These are phyloP conservation scores for Daldinia sp. DNA, from an alignment of 2,329 filamentous ascomycete species.

Conservation along the genomic window DNA sequence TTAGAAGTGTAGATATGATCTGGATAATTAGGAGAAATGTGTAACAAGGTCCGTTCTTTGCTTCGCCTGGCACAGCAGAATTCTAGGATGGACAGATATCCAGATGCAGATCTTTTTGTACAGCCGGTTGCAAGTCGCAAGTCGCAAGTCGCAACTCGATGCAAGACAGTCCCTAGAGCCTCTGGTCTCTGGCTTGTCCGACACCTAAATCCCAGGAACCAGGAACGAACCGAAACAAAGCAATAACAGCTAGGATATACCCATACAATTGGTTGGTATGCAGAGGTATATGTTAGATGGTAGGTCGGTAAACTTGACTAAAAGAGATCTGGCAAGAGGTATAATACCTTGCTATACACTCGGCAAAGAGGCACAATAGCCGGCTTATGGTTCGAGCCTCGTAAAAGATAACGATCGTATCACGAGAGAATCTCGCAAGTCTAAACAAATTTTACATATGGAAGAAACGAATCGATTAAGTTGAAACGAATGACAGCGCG, in stretches of 20 bases:
- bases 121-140: slow-evolving; percentile 35
- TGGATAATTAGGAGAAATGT: slow-evolving; percentile 29
- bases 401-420: slow-evolving; percentile 1
- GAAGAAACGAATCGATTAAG: slow-evolving; percentile 17
- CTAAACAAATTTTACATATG: slow-evolving; percentile 19
- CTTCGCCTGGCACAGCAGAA: slow-evolving; percentile 28
- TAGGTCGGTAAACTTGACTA: slow-evolving; percentile 8
- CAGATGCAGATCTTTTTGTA: slow-evolving; percentile 43
- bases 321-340: slow-evolving; percentile 14
- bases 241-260: slow-evolving; percentile 19
- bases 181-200: slow-evolving; percentile 26
- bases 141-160: slow-evolving; percentile 40
- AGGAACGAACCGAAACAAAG: slow-evolving; percentile 28
- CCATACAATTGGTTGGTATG: slow-evolving; percentile 24
- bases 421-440: slow-evolving; percentile 19
- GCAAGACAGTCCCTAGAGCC: slow-evolving; percentile 32
- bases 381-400: slow-evolving; percentile 4
- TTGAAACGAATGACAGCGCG: slow-evolving; percentile 6
- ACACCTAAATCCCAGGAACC: slow-evolving; percentile 25
- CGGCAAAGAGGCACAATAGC: slow-evolving; percentile 8
- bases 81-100: slow-evolving; percentile 41
- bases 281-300: slow-evolving; percentile 12
- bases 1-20: slow-evolving; percentile 11
- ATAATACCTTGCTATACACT: slow-evolving; percentile 1
- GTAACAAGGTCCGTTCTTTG: slow-evolving; percentile 40